Evolutionary conservation across 2,329 filamentous ascomycete species (phyloP).

Genomic region (Bipolaris oryzae): DNA sequence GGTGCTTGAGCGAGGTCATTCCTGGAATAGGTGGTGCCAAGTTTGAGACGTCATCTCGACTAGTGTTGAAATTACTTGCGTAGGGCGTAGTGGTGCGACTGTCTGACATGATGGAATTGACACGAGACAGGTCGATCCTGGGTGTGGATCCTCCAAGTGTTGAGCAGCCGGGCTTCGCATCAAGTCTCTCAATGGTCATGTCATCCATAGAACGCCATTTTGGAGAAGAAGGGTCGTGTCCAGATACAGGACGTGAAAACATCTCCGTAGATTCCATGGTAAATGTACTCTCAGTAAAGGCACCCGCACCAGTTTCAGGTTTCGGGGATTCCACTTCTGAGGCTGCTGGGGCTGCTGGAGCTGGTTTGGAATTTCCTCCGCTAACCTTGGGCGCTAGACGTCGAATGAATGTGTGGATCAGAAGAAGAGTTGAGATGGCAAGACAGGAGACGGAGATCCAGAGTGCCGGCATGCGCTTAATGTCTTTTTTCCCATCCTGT

Average conservation of each 20-base stretch:
- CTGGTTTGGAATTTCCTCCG: slow-evolving; percentile 5
- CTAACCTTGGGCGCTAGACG: slow-evolving; percentile 22
- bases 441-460: slow-evolving; percentile 43
- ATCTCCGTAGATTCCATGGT: slow-evolving; percentile 1
- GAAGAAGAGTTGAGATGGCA: slow-evolving; percentile 34
- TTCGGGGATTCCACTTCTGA: not conserved
- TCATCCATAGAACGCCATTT: slow-evolving; percentile 28
- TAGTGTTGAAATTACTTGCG: slow-evolving; percentile 25
- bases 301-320: slow-evolving; percentile 1
- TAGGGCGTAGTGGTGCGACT: slow-evolving; percentile 32
- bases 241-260: not conserved
- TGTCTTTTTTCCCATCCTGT: slow-evolving; percentile 29
- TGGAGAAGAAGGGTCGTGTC: slow-evolving; percentile 11
- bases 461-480: slow-evolving; percentile 39
- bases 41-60: slow-evolving; percentile 19
- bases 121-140: slow-evolving; percentile 23
- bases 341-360: not conserved
- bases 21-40: slow-evolving; percentile 2
- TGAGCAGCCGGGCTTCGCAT: slow-evolving; percentile 24
- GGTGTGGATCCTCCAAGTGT: slow-evolving; percentile 29
- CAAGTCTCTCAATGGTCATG: slow-evolving; percentile 30
- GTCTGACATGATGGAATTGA: slow-evolving; percentile 31
- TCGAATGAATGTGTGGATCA: slow-evolving; percentile 40
- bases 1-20: not conserved
- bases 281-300: slow-evolving; percentile 11